Percentiles rank a stretch among this genome's conserved stretches.
Evolutionary conservation across 2,329 filamentous ascomycete genomes (phyloP).

Genomic region (Ceratocystis cacaofunesta): DNA sequence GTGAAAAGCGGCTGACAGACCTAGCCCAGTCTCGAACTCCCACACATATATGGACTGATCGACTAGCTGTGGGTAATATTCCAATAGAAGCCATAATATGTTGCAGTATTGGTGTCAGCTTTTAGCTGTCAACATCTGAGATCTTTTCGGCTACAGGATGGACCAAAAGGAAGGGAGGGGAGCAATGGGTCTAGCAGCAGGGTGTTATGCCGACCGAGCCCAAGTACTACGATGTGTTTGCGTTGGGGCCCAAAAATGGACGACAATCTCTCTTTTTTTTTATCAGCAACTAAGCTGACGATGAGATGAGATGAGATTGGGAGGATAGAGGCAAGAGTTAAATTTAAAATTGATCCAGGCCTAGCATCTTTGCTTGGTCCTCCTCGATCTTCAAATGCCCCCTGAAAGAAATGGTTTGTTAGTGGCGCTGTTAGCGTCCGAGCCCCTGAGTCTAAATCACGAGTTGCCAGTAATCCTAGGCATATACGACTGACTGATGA

Average conservation of each 20-base stretch:
- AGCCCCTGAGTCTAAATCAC: neutral
- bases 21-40: neutral
- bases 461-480: neutral
- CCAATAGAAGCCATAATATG: neutral
- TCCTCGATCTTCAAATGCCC: neutral
- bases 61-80: neutral
- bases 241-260: too few relatives aligned
- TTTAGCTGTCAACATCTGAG: neutral
- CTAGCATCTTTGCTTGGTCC: neutral
- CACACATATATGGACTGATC: neutral
- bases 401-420: neutral
- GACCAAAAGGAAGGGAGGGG: neutral
- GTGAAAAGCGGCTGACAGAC: neutral
- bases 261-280: neutral
- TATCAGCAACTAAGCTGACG: neutral
- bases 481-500: neutral
- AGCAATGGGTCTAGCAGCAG: too few relatives aligned
- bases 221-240: too few relatives aligned
- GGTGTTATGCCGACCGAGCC: too few relatives aligned
- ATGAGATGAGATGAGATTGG: neutral
- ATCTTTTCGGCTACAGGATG: neutral
- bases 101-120: neutral
- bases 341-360: neutral
- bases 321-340: neutral
- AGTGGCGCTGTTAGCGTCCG: slow-evolving; percentile 4